Base-by-base conservation (phyloP, 140 eudicot species). In the Ambrosia hybrid region DNA sequence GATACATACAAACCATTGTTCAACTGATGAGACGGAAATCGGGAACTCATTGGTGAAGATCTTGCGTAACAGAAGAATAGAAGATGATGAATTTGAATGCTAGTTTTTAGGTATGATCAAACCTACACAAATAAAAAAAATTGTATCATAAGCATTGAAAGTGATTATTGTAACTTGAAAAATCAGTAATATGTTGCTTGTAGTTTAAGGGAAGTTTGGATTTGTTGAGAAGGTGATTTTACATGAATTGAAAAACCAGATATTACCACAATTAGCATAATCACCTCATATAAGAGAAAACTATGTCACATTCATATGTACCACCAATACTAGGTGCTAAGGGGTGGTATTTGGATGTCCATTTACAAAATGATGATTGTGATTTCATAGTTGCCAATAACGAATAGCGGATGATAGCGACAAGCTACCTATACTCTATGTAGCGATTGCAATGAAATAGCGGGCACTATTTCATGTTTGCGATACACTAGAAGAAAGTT, bases 1-100 rank as follows among this genome's bases (percentile, higher is more conserved):
- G 94, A 87, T 57, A 87, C 94, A n/a, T 82, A 87, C 5, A 87
- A 80, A 45, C 94, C 94, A 80, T 78, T 85, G 84, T 84, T 85
- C 15, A 87, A 80, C 67, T 87, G 84, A 70, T 87, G 94, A 43
- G 94, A 87, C 26, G 86, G 87, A 71, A 85, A 82, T 10, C 94
- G 84, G 57, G 90, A 87, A 85, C 90, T 88, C 94, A 87, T 85
- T 70, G 21, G 38, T 4, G 69, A 67, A 51, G 72, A 72, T 79
- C 65, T 79, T 73, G 63, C 15, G 86, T 67, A 80, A 86, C 84
- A 80, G 79, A 33, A 72, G 36, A 66, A 10, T 83, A 80, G 79
- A 33, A 72, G 36, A 66, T 6, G 67, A 33, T 65, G 38, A 30
- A 49, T 14, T 62, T 45, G 59, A 72, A 38, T 16, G 38, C 43